Conservation (phyloP, 2,329 filamentous ascomycete species). For the Alternaria incomplexa region DNA sequence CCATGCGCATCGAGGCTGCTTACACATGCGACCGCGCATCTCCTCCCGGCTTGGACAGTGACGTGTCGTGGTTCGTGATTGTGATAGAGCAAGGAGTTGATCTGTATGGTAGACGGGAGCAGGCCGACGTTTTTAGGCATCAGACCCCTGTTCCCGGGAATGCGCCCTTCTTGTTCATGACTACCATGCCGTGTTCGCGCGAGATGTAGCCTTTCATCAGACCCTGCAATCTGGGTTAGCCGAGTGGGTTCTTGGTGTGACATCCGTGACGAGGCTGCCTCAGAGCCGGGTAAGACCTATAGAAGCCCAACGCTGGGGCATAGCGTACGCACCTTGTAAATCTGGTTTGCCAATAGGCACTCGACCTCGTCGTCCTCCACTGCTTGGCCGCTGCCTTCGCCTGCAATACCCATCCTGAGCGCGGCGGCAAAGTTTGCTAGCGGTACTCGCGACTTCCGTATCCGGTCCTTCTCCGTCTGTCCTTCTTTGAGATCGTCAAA, state of each 20-base stretch:
- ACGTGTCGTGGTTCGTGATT: slow-evolving; percentile 7
- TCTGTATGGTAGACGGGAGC: slow-evolving; percentile 9
- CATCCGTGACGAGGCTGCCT: slow-evolving; percentile 19
- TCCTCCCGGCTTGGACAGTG: slow-evolving; percentile 5
- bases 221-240: slow-evolving; percentile 61
- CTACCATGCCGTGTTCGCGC: slow-evolving; percentile 85
- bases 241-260: neutral
- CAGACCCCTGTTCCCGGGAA: slow-evolving; percentile 87
- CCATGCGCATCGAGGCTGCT: neutral
- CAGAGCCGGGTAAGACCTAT: neutral
- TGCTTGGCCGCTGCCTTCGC: slow-evolving; percentile 59
- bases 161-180: slow-evolving; percentile 89
- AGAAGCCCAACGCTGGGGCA: neutral
- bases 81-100: slow-evolving; percentile 14
- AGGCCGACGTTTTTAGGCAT: slow-evolving; percentile 26
- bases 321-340: slow-evolving; percentile 80
- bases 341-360: slow-evolving; percentile 92
- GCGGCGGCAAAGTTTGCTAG: slow-evolving; percentile 85
- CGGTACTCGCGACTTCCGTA: slow-evolving; percentile 75
- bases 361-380: slow-evolving; percentile 93
- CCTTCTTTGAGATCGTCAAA: slow-evolving; percentile 76
- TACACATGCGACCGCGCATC: neutral
- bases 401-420: slow-evolving; percentile 72
- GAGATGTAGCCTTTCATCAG: slow-evolving; percentile 99
- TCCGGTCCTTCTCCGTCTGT: slow-evolving; percentile 65